Conservation (phyloP, 176 grass and related monocot species). For the Phragmites australis region DNA sequence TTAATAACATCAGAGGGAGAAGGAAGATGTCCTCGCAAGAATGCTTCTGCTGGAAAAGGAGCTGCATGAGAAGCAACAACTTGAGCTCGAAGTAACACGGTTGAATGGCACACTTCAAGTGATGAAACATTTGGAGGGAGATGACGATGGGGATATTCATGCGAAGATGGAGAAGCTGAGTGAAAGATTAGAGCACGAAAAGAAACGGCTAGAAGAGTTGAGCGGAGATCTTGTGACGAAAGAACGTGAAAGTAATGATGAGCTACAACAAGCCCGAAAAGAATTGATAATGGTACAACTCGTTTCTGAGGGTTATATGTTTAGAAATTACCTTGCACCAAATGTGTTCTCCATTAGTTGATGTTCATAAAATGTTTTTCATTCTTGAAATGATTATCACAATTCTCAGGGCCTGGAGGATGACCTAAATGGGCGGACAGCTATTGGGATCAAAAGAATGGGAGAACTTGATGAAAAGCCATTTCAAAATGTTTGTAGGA, state of each 20-base stretch:
- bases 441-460: conserved; percentile 92
- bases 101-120: conserved; percentile 86
- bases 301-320: neutral
- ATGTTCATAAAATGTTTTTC: conserved; percentile 18
- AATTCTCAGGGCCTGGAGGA: conserved; percentile 72
- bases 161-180: conserved; percentile 77
- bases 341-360: neutral
- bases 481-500: conserved; percentile 70
- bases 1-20: conserved; percentile 72
- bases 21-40: conserved; percentile 75
- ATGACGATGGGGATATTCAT: conserved; percentile 82
- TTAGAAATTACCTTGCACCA: conserved; percentile 22
- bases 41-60: conserved; percentile 83
- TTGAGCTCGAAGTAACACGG: conserved; percentile 81
- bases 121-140: conserved; percentile 87
- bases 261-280: conserved; percentile 76
- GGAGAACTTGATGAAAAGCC: conserved; percentile 76
- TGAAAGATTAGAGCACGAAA: conserved; percentile 70
- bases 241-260: conserved; percentile 83
- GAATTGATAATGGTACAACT: conserved; percentile 67
- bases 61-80: conserved; percentile 78
- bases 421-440: conserved; percentile 50
- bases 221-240: conserved; percentile 70
- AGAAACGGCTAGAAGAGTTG: conserved; percentile 56
- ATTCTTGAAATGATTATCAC: conserved; percentile 18